Percentiles rank a stretch among this genome's conserved stretches.
These are phyloP conservation scores for Phaeodactylum tricornutum DNA, from an alignment of 108 stramenopile genomes.

Conservation along the genomic window DNA sequence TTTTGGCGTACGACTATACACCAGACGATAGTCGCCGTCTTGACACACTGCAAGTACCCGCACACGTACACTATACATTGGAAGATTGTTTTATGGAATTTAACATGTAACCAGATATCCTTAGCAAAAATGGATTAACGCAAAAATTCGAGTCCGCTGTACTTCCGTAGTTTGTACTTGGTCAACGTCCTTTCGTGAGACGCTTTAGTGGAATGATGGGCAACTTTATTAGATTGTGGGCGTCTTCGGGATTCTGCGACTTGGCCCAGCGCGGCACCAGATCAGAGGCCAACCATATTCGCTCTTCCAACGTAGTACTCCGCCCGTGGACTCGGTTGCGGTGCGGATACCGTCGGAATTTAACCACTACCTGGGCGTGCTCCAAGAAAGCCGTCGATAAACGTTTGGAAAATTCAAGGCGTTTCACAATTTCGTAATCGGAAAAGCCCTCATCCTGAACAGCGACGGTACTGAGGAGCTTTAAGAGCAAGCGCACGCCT, in stretches of 20 bases:
- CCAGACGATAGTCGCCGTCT: too few species aligned
- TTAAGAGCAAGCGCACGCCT: constrained; percentile 3
- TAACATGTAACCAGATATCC: too few species aligned
- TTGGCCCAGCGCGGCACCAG: constrained; percentile 17
- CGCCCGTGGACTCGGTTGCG: constrained; percentile 8
- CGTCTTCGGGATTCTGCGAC: constrained; percentile 9
- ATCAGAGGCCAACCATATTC: constrained; percentile 8
- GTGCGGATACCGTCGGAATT: constrained; percentile 8
- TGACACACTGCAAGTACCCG: too few species aligned
- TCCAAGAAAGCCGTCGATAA: constrained; percentile 8
- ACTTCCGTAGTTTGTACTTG: too few species aligned
- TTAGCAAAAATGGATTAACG: too few species aligned
- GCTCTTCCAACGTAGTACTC: constrained; percentile 9
- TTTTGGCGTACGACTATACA: too few species aligned
- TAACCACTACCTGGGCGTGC: constrained; percentile 10
- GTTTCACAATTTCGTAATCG: constrained; percentile 14
- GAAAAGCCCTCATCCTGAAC: constrained; percentile 7
- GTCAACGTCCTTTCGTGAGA: constrained; percentile 5
- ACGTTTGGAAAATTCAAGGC: constrained; percentile 12
- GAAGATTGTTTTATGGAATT: too few species aligned
- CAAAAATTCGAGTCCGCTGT: too few species aligned
- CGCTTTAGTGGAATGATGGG: constrained; percentile 6
- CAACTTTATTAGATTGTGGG: background rate
- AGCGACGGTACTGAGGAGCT: constrained; percentile 8
- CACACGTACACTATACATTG: too few species aligned